Percentiles rank a stretch among this genome's conserved stretches.
Evolutionary conservation across 441 rosid genomes (phyloP).

Genomic region (Geranium incanum): DNA sequence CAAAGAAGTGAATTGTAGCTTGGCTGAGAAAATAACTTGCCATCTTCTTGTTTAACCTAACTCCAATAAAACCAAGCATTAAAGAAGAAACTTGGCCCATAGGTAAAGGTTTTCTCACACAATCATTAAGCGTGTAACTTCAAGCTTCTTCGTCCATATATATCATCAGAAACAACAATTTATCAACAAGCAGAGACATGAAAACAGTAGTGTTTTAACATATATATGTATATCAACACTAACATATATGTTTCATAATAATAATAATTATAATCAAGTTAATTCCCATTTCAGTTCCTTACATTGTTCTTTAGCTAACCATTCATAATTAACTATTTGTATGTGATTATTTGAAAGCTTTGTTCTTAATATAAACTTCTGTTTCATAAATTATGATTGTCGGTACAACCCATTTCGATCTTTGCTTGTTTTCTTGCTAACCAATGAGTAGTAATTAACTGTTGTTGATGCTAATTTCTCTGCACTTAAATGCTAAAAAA

Average conservation of each 20-base stretch:
- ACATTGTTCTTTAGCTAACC: too few species aligned
- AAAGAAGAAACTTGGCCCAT: not conserved
- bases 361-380: not conserved
- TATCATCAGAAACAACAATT: constrained; percentile 20
- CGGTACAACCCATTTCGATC: not conserved
- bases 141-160: constrained; percentile 18
- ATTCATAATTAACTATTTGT: not conserved
- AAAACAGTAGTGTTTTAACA: constrained; percentile 1
- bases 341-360: not conserved
- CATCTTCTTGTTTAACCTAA: not conserved
- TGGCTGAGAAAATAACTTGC: not conserved
- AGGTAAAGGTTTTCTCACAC: constrained; percentile 12
- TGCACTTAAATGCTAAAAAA: not conserved
- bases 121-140: constrained; percentile 26
- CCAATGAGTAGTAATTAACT: not conserved
- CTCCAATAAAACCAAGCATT: not conserved
- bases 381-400: not conserved
- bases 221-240: too few species aligned
- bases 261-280: too few species aligned
- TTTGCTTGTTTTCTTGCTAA: not conserved
- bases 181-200: constrained; percentile 19
- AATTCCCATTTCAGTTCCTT: too few species aligned
- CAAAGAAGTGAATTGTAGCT: not conserved
- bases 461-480: not conserved
- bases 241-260: too few species aligned